Base-by-base conservation (phyloP, 352 stramenopile genomes). In the Globisporangium spinosum region DNA sequence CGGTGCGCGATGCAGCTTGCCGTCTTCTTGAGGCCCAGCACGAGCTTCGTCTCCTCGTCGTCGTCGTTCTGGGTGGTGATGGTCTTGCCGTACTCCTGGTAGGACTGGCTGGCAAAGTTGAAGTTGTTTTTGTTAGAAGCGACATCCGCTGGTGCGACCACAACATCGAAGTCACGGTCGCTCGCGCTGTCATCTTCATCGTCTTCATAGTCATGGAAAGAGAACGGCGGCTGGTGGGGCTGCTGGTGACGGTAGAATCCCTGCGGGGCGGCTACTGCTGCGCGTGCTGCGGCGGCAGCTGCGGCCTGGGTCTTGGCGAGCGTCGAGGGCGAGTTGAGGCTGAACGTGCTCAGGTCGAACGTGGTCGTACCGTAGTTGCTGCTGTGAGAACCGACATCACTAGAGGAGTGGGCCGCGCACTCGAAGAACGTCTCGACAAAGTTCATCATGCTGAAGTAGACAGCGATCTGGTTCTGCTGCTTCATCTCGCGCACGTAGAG, bases 381-480 rank as follows among this genome's bases (percentile, higher is more conserved):
- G 53, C 35, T 57, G 56, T 64, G 34, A 17, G 25, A 17, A 25
- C 9, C 17, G n/a, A 23, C 53, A 40, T 8, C 54, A 1, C 55
- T 67, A 53, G 71, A 40, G 23, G 57, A 65, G 66, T 91, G 78
- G 29, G 68, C 69, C 57, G 61, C 64, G 60, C 73, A 85, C 56
- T 89, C 81, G 15, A 93, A 75, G 65, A 93, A 93, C 9, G 65
- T 60, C 54, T 93, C 85, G 45, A 93, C 77, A 38, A 85, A 77
- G 3, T 74, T 87, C 79, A 79, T 87, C 71, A 91, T 76, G 57
- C 83, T 87, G 65, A 91, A 93, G 68, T 84, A 89, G 71, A 89
- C 74, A 20, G 85, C 78, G 65, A 91, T 89, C 51, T 89, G 70
- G 58, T 83, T 74, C 51, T 83, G 78, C 57, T 81, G 79, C 40